phyloP scores from a whole-genome alignment of 768 basidiomycete genomes.

The Clitopilus hobsonii region DNA sequence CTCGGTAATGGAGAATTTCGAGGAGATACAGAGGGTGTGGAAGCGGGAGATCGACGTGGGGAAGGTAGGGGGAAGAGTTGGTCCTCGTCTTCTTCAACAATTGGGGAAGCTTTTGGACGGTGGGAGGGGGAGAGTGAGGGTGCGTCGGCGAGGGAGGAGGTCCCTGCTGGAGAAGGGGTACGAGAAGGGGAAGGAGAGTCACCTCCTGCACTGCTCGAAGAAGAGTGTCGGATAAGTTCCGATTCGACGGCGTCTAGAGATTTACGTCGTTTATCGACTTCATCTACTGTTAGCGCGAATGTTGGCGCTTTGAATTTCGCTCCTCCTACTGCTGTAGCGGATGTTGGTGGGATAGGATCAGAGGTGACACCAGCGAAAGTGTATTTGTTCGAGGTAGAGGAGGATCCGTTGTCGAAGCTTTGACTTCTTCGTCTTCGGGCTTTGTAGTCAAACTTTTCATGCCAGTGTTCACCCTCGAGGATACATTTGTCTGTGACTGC shows the following conservation, averaged over 20 bases:
- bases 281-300: slow-evolving; percentile 53
- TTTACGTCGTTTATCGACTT: slow-evolving; percentile 54
- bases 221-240: slow-evolving; percentile 11
- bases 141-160: too few relatives aligned
- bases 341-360: not conserved
- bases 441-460: slow-evolving; percentile 58
- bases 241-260: slow-evolving; percentile 30
- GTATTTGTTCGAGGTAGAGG: not conserved
- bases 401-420: slow-evolving; percentile 28
- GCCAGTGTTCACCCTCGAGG: slow-evolving; percentile 52
- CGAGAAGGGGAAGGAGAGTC: slow-evolving; percentile 3
- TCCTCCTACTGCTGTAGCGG: too few relatives aligned
- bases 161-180: not conserved
- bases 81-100: slow-evolving; percentile 52
- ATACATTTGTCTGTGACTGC: slow-evolving; percentile 52
- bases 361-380: not conserved
- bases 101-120: slow-evolving; percentile 27
- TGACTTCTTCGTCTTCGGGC: slow-evolving; percentile 54
- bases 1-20: slow-evolving; percentile 14
- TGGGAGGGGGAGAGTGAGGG: slow-evolving; percentile 8
- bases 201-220: slow-evolving; percentile 1
- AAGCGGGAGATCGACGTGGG: slow-evolving; percentile 48
- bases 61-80: slow-evolving; percentile 58
- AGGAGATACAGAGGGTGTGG: slow-evolving; percentile 26
- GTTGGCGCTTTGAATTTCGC: slow-evolving; percentile 15